Conservation (phyloP, 164 flowering plant genomes). For the Kalanchoe fedtschenkoi region DNA sequence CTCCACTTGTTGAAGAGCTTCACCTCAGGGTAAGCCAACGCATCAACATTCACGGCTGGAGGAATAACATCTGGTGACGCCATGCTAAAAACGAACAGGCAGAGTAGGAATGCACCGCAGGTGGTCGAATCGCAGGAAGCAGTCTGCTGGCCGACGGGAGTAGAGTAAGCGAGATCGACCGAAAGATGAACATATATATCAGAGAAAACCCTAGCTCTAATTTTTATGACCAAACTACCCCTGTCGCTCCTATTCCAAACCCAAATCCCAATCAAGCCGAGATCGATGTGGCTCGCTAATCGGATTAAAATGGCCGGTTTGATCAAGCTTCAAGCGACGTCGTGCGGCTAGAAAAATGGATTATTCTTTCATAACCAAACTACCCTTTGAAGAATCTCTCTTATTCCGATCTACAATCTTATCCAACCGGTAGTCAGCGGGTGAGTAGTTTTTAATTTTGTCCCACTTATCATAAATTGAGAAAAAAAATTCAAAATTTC, state of each 20-base stretch:
- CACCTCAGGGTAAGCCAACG: neutral
- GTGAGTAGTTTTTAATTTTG: too few species aligned
- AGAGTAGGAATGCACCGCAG: neutral
- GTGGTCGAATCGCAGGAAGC: neutral
- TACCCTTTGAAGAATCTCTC: too few species aligned
- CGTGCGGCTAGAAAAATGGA: neutral
- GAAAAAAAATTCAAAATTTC: too few species aligned
- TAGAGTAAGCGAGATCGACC: neutral
- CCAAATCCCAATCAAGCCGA: neutral
- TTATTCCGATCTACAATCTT: too few species aligned
- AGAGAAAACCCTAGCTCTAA: neutral
- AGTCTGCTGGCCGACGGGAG: neutral
- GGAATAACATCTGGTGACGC: neutral
- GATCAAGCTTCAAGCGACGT: neutral
- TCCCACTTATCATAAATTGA: too few species aligned
- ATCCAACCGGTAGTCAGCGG: too few species aligned
- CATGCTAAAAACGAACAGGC: neutral
- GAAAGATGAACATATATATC: neutral
- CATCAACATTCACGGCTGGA: neutral
- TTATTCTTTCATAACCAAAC: too few species aligned
- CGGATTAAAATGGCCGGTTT: neutral
- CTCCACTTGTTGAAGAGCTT: conserved; percentile 6
- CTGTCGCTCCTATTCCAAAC: too few species aligned
- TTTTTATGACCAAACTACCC: neutral
- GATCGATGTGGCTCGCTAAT: neutral